Evolutionary conservation across 768 basidiomycete species (phyloP), one percentile per base, ranked within the genome.

Genomic region (Boletellus ananas): DNA sequence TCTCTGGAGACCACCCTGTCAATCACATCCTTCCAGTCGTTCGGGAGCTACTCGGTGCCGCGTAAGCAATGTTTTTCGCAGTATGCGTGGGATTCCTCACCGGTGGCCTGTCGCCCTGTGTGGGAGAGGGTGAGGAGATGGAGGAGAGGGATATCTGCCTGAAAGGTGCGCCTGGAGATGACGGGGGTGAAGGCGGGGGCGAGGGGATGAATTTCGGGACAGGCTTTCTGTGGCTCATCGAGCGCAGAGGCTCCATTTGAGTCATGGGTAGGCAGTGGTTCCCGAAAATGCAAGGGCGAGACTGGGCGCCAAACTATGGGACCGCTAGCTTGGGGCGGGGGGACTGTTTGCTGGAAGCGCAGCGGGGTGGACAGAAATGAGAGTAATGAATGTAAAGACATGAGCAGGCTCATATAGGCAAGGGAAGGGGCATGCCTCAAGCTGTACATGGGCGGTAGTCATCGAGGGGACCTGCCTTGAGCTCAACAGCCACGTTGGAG

Each of bases 221-320:
- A 29, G 86, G 86, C 63, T 88, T 88, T 46, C 85, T 75, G 64
- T 84, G 82, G 64, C 80, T 84, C 78, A 79, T 79, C 40, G 64
- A 66, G 52, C 66, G 62, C 43, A 47, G 48, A 44, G 60, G 61
- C 43, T 70, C 68, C 52, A 43, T 50, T 37, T 57, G 62, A 37
- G 64, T 58, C 68, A 70, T 68, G 51, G 42, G 40, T 45, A 21
- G 41, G 29, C 34, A 37, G 48, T 33, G 40, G 45, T 52, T 45
- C 47, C 33, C 55, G 45, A 42, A 35, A 27, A 42, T 45, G 47
- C 35, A 25, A 53, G 48, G 36, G 46, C 38, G 43, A 36, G 31
- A 54, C 43, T 38, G 51, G 48, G 52, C 50, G 56, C 46, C 52
- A 49, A 42, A 47, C 39, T 51, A 41, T 27, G 21, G 27, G 37